Conservation (phyloP, 1,284 basidiomycete genomes). For the Anthracocystis panici-leucophaei region DNA sequence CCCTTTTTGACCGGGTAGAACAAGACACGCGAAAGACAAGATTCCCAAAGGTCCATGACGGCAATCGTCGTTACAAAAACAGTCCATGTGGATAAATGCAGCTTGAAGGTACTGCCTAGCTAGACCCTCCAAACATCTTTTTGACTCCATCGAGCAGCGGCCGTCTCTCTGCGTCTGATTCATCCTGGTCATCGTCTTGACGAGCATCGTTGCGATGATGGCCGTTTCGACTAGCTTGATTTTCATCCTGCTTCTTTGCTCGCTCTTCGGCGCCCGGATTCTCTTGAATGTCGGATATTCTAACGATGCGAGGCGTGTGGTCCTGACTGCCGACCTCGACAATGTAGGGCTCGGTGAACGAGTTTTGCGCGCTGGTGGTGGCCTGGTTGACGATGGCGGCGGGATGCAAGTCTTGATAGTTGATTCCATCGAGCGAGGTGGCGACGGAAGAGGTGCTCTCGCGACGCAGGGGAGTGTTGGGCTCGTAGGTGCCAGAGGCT, state of each 20-base stretch:
- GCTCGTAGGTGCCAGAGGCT: conserved; percentile 23
- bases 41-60: too few relatives aligned
- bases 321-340: conserved; percentile 59
- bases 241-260: conserved; percentile 19
- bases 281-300: conserved; percentile 51
- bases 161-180: conserved; percentile 26
- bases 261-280: conserved; percentile 37
- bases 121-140: conserved; percentile 27
- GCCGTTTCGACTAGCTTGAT: conserved; percentile 4
- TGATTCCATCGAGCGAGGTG: conserved; percentile 24
- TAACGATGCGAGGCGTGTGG: conserved; percentile 36
- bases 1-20: too few relatives aligned
- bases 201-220: conserved; percentile 1
- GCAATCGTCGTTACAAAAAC: too few relatives aligned
- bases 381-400: conserved; percentile 23
- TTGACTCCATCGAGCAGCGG: conserved; percentile 36
- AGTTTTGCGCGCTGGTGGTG: conserved; percentile 29
- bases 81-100: neutral
- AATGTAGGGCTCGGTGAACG: conserved; percentile 53
- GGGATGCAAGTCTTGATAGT: conserved; percentile 35
- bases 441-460: conserved; percentile 37
- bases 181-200: conserved; percentile 3
- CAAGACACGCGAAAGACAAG: too few relatives aligned
- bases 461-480: conserved; percentile 30
- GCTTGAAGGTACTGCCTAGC: conserved; percentile 6